Evolutionary conservation across 441 rosid species (phyloP), one percentile per base, ranked within the genome.

Genomic region (Corymbia citriodora): DNA sequence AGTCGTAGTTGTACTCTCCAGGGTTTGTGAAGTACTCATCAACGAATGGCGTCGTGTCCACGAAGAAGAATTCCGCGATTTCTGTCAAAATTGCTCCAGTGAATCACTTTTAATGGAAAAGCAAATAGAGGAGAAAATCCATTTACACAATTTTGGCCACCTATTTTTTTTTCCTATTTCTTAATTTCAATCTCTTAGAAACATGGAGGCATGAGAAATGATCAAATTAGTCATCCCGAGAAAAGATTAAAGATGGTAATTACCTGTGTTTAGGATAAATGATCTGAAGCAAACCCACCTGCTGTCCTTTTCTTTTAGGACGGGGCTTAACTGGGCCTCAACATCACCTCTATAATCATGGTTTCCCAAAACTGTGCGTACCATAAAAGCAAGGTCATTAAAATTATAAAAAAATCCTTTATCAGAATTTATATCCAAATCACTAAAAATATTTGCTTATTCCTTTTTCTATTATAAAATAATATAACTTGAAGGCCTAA

Each of bases 321-420:
- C 45, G 14, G 94, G 95, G 89, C 96, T 95, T 57, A 97, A 90
- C 89, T 98, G 99, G 65, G 98, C 99, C 91, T 93, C 93, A 25
- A 93, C 99, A 88, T 95, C 91, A 14, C 99, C 99, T 63, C 99
- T 95, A 29, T 98, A 98, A 88, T 98, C 98, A 91, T 98, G 99
- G 91, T 98, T 98, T 5, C 99, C 99, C 92, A 97, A 88, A 88
- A 97, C 99, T 97, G 92, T 40, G n/a, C 40, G 12, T 9, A 54
- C 15, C 65, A 2, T 23, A 45, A 49, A 27, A 49, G 29, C 79
- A 25, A 45, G 13, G 33, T 52, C 29, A 55, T 55, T 2, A 55
- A 14, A 11, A 53, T 40, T 40, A 63, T 2, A 49, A n/a, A 63
- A 31, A 59, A 59, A 59, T 29, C 16, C n/a, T 52, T 55, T 23